phyloP scores from a whole-genome alignment of 352 stramenopile genomes.

The Pythium dissimile region DNA sequence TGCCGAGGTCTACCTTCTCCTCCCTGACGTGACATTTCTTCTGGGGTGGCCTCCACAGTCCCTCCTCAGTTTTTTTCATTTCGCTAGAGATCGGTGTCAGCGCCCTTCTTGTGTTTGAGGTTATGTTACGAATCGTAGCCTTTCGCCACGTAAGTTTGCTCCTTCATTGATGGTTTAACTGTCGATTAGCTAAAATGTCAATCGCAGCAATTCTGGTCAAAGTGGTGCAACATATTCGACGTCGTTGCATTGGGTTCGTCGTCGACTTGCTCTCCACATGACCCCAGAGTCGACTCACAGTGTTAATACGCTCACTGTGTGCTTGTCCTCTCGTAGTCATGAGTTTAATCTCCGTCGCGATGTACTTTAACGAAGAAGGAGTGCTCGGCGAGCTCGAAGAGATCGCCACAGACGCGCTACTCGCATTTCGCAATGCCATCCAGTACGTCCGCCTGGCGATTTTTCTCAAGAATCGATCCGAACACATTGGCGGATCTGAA shows the following conservation, averaged over 20 bases:
- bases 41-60: constrained; percentile 12
- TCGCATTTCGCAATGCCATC: constrained; percentile 72
- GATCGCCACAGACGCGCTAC: constrained; percentile 68
- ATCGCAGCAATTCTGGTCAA: constrained; percentile 68
- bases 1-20: neutral
- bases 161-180: neutral
- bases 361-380: constrained; percentile 85
- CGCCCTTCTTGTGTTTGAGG: constrained; percentile 69
- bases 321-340: constrained; percentile 35
- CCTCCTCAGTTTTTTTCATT: constrained; percentile 74
- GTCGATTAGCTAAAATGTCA: neutral
- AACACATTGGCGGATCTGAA: constrained; percentile 22
- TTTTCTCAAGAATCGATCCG: constrained; percentile 62
- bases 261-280: neutral
- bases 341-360: constrained; percentile 70
- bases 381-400: constrained; percentile 82
- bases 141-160: constrained; percentile 54
- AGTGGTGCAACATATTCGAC: constrained; percentile 86
- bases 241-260: constrained; percentile 58
- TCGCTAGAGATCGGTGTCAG: constrained; percentile 77
- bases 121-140: constrained; percentile 78
- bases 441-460: constrained; percentile 81
- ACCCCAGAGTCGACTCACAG: no score
- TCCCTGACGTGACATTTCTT: neutral
- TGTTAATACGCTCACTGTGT: neutral